Evolutionary conservation across 2,329 filamentous ascomycete species (phyloP).

Genomic region (Dactylellina drechsleri): DNA sequence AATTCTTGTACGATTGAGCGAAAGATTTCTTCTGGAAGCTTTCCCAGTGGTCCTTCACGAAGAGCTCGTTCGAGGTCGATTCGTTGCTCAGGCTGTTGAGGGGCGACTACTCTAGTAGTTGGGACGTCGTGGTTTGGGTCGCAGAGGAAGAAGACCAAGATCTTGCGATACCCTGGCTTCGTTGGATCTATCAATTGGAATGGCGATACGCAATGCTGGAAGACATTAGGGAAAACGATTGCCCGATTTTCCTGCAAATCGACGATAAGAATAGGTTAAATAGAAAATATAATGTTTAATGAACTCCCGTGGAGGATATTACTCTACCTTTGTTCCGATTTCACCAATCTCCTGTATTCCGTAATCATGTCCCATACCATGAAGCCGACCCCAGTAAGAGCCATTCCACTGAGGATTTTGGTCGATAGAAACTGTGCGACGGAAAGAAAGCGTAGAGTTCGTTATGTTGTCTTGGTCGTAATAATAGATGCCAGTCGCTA

Average conservation of each 20-base stretch:
- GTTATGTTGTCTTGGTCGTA: conserved; percentile 71
- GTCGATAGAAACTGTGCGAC: conserved; percentile 59
- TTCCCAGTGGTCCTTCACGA: conserved; percentile 5
- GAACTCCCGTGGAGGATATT: too few relatives aligned
- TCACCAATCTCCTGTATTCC: conserved; percentile 12
- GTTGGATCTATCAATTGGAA: conserved; percentile 40
- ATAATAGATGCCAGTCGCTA: conserved; percentile 72
- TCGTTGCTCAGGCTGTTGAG: conserved; percentile 17
- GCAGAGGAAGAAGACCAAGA: conserved; percentile 40
- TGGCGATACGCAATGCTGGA: conserved; percentile 10
- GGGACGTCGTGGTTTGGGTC: conserved; percentile 22
- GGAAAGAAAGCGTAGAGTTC: conserved; percentile 66
- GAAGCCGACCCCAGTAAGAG: conserved; percentile 33
- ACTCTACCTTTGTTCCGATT: conserved; percentile 12
- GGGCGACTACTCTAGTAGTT: conserved; percentile 26
- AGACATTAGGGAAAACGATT: conserved; percentile 32
- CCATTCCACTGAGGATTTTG: neutral
- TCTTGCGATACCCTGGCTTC: conserved; percentile 33
- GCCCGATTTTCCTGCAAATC: conserved; percentile 20
- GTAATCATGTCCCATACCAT: conserved; percentile 18
- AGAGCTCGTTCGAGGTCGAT: neutral
- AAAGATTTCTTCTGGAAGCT: conserved; percentile 7
- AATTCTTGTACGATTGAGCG: neutral
- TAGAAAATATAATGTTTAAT: too few relatives aligned
- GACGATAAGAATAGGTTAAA: too few relatives aligned